Evolutionary conservation across 2,329 filamentous ascomycete species (phyloP).

Genomic region (Nemania sp.): DNA sequence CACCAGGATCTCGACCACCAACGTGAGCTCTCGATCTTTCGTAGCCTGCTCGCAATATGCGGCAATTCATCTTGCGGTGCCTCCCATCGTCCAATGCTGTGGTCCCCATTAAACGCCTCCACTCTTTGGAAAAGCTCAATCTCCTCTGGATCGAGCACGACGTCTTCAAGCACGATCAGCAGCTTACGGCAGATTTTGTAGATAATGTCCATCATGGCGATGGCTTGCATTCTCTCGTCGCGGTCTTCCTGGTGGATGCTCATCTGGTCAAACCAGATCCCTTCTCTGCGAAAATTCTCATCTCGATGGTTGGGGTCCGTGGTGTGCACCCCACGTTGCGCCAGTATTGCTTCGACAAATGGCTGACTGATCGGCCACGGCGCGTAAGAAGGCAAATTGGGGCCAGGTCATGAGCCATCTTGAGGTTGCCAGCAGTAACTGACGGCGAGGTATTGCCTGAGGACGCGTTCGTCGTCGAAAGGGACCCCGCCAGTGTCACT

Average conservation of each 20-base stretch:
- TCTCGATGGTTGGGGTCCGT: neutral
- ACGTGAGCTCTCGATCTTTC: conserved; percentile 9
- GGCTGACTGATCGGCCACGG: conserved; percentile 16
- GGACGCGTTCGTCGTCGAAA: conserved; percentile 10
- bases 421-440: conserved; percentile 18
- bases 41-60: neutral
- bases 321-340: conserved; percentile 10
- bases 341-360: conserved; percentile 17
- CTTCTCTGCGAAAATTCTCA: conserved; percentile 8
- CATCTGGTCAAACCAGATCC: conserved; percentile 20
- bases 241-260: conserved; percentile 19
- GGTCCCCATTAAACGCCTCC: neutral
- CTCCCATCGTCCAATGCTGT: neutral
- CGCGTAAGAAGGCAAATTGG: neutral
- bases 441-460: conserved; percentile 19
- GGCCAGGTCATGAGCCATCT: neutral
- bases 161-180: conserved; percentile 9
- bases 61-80: neutral
- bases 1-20: conserved; percentile 18
- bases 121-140: neutral
- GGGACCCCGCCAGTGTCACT: conserved; percentile 12
- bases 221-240: conserved; percentile 8
- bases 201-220: conserved; percentile 16
- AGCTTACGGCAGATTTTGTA: conserved; percentile 13
- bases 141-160: neutral